A percentile compares a stretch with the other conserved stretches of the same genome.
Conservation (phyloP, 495 filamentous ascomycete genomes). For the Neurospora tetraspora region DNA sequence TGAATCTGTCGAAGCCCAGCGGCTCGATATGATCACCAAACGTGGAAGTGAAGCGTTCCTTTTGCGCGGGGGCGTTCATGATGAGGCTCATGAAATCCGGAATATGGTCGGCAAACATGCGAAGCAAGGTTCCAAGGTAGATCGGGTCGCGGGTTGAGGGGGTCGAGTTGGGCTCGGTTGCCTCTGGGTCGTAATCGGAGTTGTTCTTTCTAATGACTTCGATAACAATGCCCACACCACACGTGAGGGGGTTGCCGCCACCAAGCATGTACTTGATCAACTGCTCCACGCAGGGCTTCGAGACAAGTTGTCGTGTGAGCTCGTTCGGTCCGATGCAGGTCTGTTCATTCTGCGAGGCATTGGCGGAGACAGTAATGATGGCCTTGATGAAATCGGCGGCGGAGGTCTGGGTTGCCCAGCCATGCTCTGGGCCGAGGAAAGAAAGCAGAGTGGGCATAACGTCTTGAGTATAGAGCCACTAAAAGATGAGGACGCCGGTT, state of each 20-base stretch:
- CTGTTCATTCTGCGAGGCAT: slow-evolving; percentile 94
- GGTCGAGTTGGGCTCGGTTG: slow-evolving; percentile 61
- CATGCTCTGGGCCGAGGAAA: slow-evolving; percentile 73
- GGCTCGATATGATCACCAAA: slow-evolving; percentile 91
- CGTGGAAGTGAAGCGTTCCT: slow-evolving; percentile 43
- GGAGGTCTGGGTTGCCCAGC: slow-evolving; percentile 83
- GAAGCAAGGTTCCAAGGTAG: slow-evolving; percentile 86
- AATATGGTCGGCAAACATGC: slow-evolving; percentile 83
- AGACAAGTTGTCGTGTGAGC: slow-evolving; percentile 92
- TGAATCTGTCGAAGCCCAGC: slow-evolving; percentile 94
- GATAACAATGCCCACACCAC: slow-evolving; percentile 94
- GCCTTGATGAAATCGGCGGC: slow-evolving; percentile 98
- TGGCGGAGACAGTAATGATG: slow-evolving; percentile 97
- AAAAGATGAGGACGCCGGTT: slow-evolving; percentile 1
- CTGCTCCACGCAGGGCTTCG: slow-evolving; percentile 65
- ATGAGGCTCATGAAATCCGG: slow-evolving; percentile 92
- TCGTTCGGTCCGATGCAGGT: slow-evolving; percentile 97
- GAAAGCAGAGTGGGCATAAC: slow-evolving; percentile 83
- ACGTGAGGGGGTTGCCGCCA: slow-evolving; percentile 89
- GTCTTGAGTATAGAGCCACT: slow-evolving; percentile 91
- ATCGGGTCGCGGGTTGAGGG: slow-evolving; percentile 89
- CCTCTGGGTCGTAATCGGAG: slow-evolving; percentile 94
- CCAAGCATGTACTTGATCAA: slow-evolving; percentile 85
- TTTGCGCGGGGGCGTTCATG: slow-evolving; percentile 49
- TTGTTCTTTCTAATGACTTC: slow-evolving; percentile 99